Percentiles rank a stretch among this genome's conserved stretches.
Conservation (phyloP, 2,329 filamentous ascomycete genomes). For the Calonectria hawksworthii region DNA sequence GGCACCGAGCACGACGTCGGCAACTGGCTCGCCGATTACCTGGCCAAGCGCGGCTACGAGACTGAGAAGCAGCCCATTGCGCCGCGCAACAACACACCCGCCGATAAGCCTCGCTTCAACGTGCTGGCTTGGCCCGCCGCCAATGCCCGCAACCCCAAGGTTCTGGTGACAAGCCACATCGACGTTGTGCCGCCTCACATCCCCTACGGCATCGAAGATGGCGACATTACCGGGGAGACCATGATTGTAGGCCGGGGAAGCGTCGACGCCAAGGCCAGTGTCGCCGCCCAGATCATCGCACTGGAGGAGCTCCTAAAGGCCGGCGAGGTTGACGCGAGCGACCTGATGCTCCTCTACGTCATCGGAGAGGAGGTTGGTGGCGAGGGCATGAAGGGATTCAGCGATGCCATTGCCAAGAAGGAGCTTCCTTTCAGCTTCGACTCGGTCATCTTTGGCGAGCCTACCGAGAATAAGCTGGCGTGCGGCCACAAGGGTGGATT, state of each 20-base stretch:
- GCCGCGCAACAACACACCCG: conserved; percentile 47
- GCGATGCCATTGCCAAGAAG: conserved; percentile 50
- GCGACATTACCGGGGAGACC: conserved; percentile 58
- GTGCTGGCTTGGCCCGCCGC: conserved; percentile 76
- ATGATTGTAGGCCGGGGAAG: conserved; percentile 80
- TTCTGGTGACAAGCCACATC: conserved; percentile 85
- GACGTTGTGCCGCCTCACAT: conserved; percentile 83
- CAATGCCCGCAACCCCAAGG: conserved; percentile 63
- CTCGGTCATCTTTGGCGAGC: conserved; percentile 91
- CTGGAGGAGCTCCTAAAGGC: conserved; percentile 66
- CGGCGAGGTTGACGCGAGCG: conserved; percentile 57
- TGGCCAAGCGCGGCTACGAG: conserved; percentile 64
- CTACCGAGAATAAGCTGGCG: conserved; percentile 89
- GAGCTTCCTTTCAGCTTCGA: conserved; percentile 60
- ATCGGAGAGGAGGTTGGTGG: conserved; percentile 88
- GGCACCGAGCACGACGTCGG: conserved; percentile 78
- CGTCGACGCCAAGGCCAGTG: conserved; percentile 78
- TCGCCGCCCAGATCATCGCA: conserved; percentile 82
- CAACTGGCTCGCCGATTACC: conserved; percentile 76
- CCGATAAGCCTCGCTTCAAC: conserved; percentile 70
- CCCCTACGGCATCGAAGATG: conserved; percentile 72
- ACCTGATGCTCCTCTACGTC: conserved; percentile 75
- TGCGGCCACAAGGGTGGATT: conserved; percentile 92
- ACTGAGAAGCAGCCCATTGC: conserved; percentile 59
- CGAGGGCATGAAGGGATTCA: conserved; percentile 80